Evolutionary conservation across 306 rosid species (phyloP).

Genomic region (Acacia confusa): DNA sequence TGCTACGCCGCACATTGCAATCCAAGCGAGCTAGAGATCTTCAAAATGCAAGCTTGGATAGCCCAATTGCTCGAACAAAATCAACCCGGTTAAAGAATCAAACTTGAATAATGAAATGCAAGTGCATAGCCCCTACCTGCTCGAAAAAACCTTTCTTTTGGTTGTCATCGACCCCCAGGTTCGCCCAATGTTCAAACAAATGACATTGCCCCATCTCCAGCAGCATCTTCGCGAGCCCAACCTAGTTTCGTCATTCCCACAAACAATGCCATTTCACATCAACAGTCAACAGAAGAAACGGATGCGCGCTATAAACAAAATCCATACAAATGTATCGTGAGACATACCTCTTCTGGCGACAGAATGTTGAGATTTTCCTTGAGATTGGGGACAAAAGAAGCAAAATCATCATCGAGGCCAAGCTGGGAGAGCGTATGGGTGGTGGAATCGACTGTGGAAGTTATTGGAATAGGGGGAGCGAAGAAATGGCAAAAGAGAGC

Average conservation of each 20-base stretch:
- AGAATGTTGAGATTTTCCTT: constrained; percentile 53
- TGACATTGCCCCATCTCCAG: constrained; percentile 68
- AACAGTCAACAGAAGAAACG: background rate
- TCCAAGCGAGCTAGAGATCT: background rate
- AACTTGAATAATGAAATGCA: constrained; percentile 9
- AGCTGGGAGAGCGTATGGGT: constrained; percentile 36
- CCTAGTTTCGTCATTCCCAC: constrained; percentile 40
- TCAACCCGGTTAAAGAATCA: constrained; percentile 48
- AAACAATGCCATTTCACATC: constrained; percentile 11
- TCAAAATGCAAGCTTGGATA: background rate
- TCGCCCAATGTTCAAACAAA: constrained; percentile 72
- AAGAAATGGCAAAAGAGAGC: background rate
- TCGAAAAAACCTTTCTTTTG: constrained; percentile 74
- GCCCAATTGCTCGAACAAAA: background rate
- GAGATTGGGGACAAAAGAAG: constrained; percentile 41
- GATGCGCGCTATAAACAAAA: background rate
- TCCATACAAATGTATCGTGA: background rate
- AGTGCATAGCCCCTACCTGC: constrained; percentile 52
- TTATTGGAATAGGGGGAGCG: constrained; percentile 17
- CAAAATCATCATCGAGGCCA: constrained; percentile 39
- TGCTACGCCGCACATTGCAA: background rate
- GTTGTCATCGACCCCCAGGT: constrained; percentile 72
- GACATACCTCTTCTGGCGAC: constrained; percentile 55
- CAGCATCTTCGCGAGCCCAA: constrained; percentile 62
- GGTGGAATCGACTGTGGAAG: constrained; percentile 41